phyloP scores from a whole-genome alignment of 768 basidiomycete species.

The Tylopilus balloui region DNA sequence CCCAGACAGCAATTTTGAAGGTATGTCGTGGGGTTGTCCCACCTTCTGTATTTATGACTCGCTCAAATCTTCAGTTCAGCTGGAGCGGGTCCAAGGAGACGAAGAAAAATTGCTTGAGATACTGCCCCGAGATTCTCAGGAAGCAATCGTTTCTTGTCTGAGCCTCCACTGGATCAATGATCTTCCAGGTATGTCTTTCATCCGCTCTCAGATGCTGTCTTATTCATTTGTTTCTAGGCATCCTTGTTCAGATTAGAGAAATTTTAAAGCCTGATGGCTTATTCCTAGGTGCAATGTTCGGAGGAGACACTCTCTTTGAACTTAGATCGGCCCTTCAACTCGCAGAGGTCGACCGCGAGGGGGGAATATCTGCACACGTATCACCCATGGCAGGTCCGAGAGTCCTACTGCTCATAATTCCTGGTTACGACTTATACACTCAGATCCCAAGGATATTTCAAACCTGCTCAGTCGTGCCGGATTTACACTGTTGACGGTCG shows the following conservation, averaged over 20 bases:
- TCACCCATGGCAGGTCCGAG: slow-evolving; percentile 93
- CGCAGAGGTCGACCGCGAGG: slow-evolving; percentile 89
- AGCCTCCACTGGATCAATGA: slow-evolving; percentile 98
- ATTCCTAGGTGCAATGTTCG: slow-evolving; percentile 91
- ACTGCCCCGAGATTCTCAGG: slow-evolving; percentile 72
- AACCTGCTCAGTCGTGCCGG: slow-evolving; percentile 90
- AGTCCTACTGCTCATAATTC: neutral
- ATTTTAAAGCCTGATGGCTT: slow-evolving; percentile 86
- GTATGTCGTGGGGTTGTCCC: slow-evolving; percentile 36
- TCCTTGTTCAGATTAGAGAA: slow-evolving; percentile 82
- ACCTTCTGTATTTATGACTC: neutral
- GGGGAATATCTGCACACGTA: slow-evolving; percentile 92
- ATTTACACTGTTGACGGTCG: slow-evolving; percentile 90
- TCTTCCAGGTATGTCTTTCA: slow-evolving; percentile 64
- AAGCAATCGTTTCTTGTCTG: slow-evolving; percentile 88
- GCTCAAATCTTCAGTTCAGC: slow-evolving; percentile 49
- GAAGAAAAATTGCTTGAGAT: slow-evolving; percentile 74
- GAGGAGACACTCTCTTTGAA: slow-evolving; percentile 95
- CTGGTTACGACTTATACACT: slow-evolving; percentile 3
- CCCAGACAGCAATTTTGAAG: slow-evolving; percentile 72
- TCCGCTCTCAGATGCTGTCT: neutral
- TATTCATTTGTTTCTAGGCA: slow-evolving; percentile 42
- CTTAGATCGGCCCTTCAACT: slow-evolving; percentile 91
- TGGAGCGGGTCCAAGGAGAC: slow-evolving; percentile 75
- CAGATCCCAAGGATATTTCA: slow-evolving; percentile 90